Evolutionary conservation across 352 stramenopile genomes (phyloP), one percentile per base, ranked within the genome.

Genomic region (Phytopythium kandeliae): DNA sequence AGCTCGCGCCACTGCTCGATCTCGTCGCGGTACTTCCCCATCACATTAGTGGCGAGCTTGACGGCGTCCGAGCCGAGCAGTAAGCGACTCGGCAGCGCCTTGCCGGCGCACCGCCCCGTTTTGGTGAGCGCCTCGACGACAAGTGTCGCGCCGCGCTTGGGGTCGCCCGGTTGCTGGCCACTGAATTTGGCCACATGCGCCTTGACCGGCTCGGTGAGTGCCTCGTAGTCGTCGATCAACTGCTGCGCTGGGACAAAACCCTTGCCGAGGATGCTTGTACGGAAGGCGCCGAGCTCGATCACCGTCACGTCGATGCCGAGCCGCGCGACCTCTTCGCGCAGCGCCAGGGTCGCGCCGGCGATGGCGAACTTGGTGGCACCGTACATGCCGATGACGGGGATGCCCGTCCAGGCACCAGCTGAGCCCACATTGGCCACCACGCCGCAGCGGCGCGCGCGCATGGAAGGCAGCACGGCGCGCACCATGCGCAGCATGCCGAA

Each of bases 371-470:
- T 78, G 47, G 67, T 74, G 3, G 64, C 62, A 21, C 64, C 55
- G 41, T 80, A 77, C 35, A 76, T 46, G 16, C 67, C 62, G 19
- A 63, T 63, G 10, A 51, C 55, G 0, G 63, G 63, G 13, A 66
- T 58, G 0, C 55, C 55, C 28, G 40, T 63, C 38, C 65, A 73
- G 1, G 67, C 70, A n/a, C 35, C 65, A 16, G 61, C 49, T 5
- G 67, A 81, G 4, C 70, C 70, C 2, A 81, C 58, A 48, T 71
- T 73, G 13, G 65, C 70, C n/a, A 81, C 65, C 25, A 69, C 40
- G 9, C 70, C 70, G 16, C 55, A 53, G 16, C 53, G 36, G 21
- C 73, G 60, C 28, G 53, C 48, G 7, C 69, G 69, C 69, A 79
- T 74, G 47, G 64, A 58, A 3, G 70, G 65, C 46, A 79, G 54